Base-by-base conservation (phyloP, 805 yeast genomes). In the Scheffersomyces stipitis region DNA sequence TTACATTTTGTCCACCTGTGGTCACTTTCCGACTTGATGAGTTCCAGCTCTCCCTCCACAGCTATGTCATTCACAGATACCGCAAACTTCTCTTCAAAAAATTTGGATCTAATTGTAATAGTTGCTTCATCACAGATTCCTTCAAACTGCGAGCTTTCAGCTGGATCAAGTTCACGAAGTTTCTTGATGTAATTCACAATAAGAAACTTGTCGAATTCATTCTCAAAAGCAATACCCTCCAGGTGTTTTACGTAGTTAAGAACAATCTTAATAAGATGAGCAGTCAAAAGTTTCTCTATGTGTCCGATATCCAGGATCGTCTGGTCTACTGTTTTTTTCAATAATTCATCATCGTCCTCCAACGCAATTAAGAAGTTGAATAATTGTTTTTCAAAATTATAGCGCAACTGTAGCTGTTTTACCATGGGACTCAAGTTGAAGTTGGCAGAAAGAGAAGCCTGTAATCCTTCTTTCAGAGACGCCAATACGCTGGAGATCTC, bases 1-100 rank as follows among this genome's bases (percentile, higher is more conserved):
- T 54, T 52, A 40, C 75, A 69, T 28, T 58, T 50, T 1, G 60
- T 45, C 73, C 73, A 69, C 18, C 44, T 45, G 36, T 69, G 75
- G 9, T 54, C 48, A 1, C 65, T 46, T 5, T 52, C 48, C 2
- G 73, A 66, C 18, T 30, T 46, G 1, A 49, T 51, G 8, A 55
- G 40, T 7, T 38, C 33, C n/a, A 41, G 34, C 4, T 46, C 42
- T 10, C 43, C 46, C 4, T 43, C 42, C 3, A 37, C 38, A 16
- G 49, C 54, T 9, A 45, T 44, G 28, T 41, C 45, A 28, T 38
- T 34, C 22, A 28, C 28, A 5, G 48, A 34, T 2, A 36, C 52
- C 26, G 43, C 42, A 37, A 69, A 69, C 22, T 56, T 41, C 38
- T 67, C 73, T 3, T 54, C 46, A 30, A 64, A 59, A 28, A 61